Percentiles rank a stretch among this genome's conserved stretches.
These are phyloP conservation scores for Daldinia grandis DNA, from an alignment of 495 filamentous ascomycete species.

Conservation along the genomic window DNA sequence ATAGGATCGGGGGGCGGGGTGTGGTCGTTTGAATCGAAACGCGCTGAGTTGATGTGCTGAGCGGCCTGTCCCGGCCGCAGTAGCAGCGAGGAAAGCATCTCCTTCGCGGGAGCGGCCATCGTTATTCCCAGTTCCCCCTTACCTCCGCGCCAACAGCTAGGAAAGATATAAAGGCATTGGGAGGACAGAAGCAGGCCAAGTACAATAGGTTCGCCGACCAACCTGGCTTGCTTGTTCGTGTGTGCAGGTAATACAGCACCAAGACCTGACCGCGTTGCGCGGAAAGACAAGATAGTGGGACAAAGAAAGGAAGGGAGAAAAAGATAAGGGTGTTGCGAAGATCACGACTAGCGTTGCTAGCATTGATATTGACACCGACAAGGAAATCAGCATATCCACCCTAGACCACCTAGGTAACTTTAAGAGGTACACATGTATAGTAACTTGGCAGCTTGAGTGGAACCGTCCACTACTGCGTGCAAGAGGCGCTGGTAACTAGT, in stretches of 20 bases:
- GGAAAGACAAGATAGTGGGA: conserved; percentile 21
- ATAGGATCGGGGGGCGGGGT: conserved; percentile 48
- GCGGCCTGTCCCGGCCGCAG: conserved; percentile 52
- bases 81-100: conserved; percentile 56
- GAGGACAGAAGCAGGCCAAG: conserved; percentile 3
- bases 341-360: conserved; percentile 30
- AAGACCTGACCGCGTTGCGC: conserved; percentile 23
- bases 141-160: conserved; percentile 31
- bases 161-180: conserved; percentile 39
- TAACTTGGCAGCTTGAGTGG: conserved; percentile 22
- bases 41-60: conserved; percentile 38
- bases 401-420: neutral
- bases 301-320: conserved; percentile 13
- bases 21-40: conserved; percentile 44
- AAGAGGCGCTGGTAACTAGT: conserved; percentile 21
- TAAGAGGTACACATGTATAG: conserved; percentile 2
- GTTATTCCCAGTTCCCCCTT: conserved; percentile 31
- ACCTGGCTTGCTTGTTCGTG: conserved; percentile 17
- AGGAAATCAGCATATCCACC: conserved; percentile 19
- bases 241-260: conserved; percentile 25
- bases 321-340: conserved; percentile 22
- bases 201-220: conserved; percentile 13
- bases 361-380: conserved; percentile 22
- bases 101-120: conserved; percentile 42
- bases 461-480: conserved; percentile 24